A percentile compares a stretch with the other conserved stretches of the same genome.
phyloP scores from a whole-genome alignment of 2,329 filamentous ascomycete species.

The Apiospora hydei region DNA sequence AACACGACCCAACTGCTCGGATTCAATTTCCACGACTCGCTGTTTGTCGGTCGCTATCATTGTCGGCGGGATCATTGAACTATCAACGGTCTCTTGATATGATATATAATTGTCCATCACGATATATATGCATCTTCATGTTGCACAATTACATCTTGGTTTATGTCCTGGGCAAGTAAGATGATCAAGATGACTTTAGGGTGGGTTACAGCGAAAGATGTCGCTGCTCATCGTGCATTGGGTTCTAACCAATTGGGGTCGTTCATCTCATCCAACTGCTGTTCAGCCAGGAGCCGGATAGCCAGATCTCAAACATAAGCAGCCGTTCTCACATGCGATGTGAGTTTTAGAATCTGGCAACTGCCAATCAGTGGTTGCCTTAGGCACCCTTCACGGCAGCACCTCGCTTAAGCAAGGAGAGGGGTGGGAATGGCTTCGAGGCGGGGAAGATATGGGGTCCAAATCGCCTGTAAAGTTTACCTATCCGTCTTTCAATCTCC shows the following conservation, averaged over 20 bases:
- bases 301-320: neutral
- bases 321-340: neutral
- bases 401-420: neutral
- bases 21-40: conserved; percentile 11
- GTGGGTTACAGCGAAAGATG: neutral
- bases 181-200: neutral
- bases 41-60: conserved; percentile 4
- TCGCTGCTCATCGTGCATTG: neutral
- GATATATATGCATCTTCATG: neutral
- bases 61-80: neutral
- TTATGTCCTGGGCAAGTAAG: neutral
- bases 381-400: neutral
- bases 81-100: neutral
- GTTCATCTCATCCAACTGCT: neutral
- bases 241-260: neutral
- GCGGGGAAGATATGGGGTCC: neutral
- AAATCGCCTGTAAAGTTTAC: neutral
- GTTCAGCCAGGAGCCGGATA: neutral
- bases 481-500: too few species aligned
- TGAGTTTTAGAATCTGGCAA: neutral
- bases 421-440: neutral
- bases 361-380: neutral
- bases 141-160: neutral
- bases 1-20: conserved; percentile 4
- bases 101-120: neutral